Base-by-base conservation (phyloP, 257 asterid species). In the Dorcoceras hygrometricum region DNA sequence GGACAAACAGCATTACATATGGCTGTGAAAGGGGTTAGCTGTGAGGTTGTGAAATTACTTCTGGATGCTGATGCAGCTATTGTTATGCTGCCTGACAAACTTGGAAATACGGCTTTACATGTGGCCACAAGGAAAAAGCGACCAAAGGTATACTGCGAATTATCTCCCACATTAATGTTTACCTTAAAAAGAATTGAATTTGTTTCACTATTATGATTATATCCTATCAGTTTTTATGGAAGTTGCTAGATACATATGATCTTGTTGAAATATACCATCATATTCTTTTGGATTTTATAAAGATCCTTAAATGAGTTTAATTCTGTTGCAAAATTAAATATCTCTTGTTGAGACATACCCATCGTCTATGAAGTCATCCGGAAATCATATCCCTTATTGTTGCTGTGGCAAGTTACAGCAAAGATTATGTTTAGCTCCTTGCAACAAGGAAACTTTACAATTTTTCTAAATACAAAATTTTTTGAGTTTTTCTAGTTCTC, bases 1-100 rank as follows among this genome's bases (percentile, higher is more conserved):
- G 85, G 88, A 63, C 88, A 83, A 75, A 82, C 87, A 4, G 85
- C 87, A 25, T 65, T 82, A 73, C 87, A 82, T 75, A 79, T 82
- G 87, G 85, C 88, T 5, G 88, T 80, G 18, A 83, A 83, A 67
- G 88, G 88, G 64, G 76, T 77, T 51, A 80, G 72, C 75, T 65
- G 80, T 34, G 83, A 80, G 32, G 85, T 80, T 22, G 85, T 83
- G 36, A 78, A 80, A 74, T 69, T 73, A 56, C 85, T 83, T 10
- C 76, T 83, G 18, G 72, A 75, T 0, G 85, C 85, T 46, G 88
- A 83, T 68, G 83, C 88, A 4, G 85, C 88, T 55, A 83, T 78
- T 53, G 88, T 82, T 32, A 82, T 77, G 87, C 81, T 79, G 62
- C 87, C 87, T 0, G 87, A 82, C 70, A 82, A 82, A 66, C 72